These are phyloP conservation scores for Russula virescens DNA, from an alignment of 768 basidiomycete genomes.

Conservation along the genomic window DNA sequence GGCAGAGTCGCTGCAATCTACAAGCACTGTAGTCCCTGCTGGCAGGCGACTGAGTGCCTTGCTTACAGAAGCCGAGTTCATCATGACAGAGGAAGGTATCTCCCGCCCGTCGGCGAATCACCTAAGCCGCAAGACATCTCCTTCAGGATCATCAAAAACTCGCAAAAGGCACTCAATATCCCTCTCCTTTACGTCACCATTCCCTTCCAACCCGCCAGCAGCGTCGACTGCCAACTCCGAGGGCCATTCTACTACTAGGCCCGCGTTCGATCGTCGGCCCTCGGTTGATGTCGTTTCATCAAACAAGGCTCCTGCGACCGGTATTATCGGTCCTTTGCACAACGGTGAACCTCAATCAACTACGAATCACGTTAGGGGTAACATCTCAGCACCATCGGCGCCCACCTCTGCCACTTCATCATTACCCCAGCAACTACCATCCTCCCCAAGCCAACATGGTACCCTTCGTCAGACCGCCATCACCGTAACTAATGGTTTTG, in stretches of 20 bases:
- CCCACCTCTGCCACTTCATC: constrained; percentile 26
- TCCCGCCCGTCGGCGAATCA: constrained; percentile 5
- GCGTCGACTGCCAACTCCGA: constrained; percentile 7
- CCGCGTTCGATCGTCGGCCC: constrained; percentile 6
- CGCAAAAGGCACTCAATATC: constrained; percentile 63
- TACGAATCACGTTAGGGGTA: constrained; percentile 42
- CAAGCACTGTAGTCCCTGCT: constrained; percentile 61
- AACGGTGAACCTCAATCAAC: constrained; percentile 31
- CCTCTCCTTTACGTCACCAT: constrained; percentile 40
- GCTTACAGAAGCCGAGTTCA: constrained; percentile 60
- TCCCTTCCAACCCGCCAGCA: constrained; percentile 25
- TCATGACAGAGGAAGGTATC: constrained; percentile 57
- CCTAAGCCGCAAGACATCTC: constrained; percentile 33
- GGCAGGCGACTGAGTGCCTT: constrained; percentile 65
- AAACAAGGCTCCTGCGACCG: constrained; percentile 38
- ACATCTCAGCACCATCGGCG: constrained; percentile 44
- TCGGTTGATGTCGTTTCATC: constrained; percentile 36
- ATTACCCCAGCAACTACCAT: constrained; percentile 29
- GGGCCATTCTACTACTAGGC: background rate
- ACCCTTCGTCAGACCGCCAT: constrained; percentile 60
- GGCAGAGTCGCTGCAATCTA: constrained; percentile 72
- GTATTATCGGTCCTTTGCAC: constrained; percentile 38
- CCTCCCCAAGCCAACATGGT: constrained; percentile 25
- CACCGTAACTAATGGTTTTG: constrained; percentile 63
- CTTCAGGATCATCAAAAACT: constrained; percentile 41